These are phyloP conservation scores for Chionographis japonica DNA, from an alignment of 106 monocot species.

Conservation along the genomic window DNA sequence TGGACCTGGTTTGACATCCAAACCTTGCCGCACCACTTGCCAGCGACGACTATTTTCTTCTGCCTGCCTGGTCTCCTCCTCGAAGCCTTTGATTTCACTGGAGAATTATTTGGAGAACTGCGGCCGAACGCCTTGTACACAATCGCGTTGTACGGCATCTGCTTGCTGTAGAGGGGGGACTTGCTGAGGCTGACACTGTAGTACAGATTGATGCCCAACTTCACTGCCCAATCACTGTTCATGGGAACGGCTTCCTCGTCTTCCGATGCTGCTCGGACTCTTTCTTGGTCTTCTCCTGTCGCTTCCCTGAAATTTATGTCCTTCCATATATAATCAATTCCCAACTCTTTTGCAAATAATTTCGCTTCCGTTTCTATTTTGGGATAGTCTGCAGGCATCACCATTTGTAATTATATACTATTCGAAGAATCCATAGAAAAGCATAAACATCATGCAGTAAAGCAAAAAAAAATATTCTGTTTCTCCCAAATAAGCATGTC, in stretches of 20 bases:
- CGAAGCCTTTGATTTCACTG: conserved; percentile 20
- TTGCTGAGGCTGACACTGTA: conserved; percentile 81
- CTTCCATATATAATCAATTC: conserved; percentile 48
- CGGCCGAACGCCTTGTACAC: conserved; percentile 66
- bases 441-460: no score
- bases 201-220: conserved; percentile 75
- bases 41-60: conserved; percentile 62
- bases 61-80: conserved; percentile 35
- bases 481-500: no score
- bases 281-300: conserved; percentile 42
- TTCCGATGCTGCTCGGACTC: conserved; percentile 42
- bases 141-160: conserved; percentile 75
- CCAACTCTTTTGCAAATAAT: conserved; percentile 49
- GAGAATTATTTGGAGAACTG: conserved; percentile 21
- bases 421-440: no score
- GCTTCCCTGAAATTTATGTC: conserved; percentile 52
- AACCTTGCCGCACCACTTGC: conserved; percentile 85
- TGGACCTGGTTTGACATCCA: conserved; percentile 91
- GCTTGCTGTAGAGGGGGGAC: conserved; percentile 80
- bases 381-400: conserved; percentile 55
- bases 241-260: conserved; percentile 73
- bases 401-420: no score
- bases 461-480: no score
- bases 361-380: conserved; percentile 69
- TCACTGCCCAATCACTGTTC: conserved; percentile 80